These are phyloP conservation scores for Sambucus nigra DNA, from an alignment of 129 eudicot species.

Conservation along the genomic window DNA sequence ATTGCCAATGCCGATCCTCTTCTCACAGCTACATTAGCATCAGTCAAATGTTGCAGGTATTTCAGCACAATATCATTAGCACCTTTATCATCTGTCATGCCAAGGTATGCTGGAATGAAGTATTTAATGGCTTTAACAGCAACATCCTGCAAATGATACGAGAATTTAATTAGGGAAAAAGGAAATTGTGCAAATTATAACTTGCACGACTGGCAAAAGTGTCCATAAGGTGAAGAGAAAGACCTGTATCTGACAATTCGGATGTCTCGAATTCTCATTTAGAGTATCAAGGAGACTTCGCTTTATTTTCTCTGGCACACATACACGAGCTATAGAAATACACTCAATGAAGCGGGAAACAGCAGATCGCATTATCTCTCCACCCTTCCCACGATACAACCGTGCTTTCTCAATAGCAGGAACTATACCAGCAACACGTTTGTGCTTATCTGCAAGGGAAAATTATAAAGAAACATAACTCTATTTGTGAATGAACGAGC, in stretches of 20 bases:
- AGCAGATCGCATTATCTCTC: conserved; percentile 95
- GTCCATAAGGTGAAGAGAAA: conserved; percentile 7
- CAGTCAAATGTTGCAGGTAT: conserved; percentile 69
- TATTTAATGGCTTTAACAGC: conserved; percentile 83
- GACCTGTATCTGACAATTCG: conserved; percentile 88
- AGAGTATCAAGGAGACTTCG: conserved; percentile 75
- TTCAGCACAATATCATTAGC: conserved; percentile 38
- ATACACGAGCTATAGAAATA: conserved; percentile 50
- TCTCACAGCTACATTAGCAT: conserved; percentile 87
- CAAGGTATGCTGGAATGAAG: conserved; percentile 55
- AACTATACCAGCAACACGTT: conserved; percentile 60
- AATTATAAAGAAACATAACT: conserved; percentile 1
- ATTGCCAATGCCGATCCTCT: conserved; percentile 96
- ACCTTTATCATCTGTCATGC: conserved; percentile 43
- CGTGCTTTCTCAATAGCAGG: conserved; percentile 97
- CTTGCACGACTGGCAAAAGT: not conserved
- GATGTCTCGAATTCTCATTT: conserved; percentile 88
- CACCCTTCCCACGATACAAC: conserved; percentile 95
- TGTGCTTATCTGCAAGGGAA: conserved; percentile 62
- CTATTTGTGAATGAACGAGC: conserved; percentile 1
- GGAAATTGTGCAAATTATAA: not conserved
- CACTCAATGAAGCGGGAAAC: conserved; percentile 89
- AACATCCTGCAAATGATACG: conserved; percentile 39
- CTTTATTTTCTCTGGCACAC: conserved; percentile 58
- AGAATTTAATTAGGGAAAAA: not conserved